A percentile compares a stretch with the other conserved stretches of the same genome.
Conservation (phyloP, 2,329 filamentous ascomycete genomes). For the Pseudocercospora vitis region DNA sequence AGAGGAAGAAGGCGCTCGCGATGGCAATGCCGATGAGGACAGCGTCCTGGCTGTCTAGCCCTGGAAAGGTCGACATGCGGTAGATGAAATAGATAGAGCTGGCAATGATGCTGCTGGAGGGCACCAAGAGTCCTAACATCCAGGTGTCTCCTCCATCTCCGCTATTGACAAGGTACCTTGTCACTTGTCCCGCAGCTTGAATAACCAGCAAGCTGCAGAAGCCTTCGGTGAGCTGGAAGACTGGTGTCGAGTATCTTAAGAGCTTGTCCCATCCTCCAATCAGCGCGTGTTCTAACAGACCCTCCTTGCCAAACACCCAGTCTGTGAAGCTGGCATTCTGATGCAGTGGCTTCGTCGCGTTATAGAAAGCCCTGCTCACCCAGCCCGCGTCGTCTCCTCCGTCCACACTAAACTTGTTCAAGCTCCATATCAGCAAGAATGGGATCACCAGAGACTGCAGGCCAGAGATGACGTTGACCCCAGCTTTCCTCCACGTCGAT, state of each 20-base stretch:
- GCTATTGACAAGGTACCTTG: conserved; percentile 89
- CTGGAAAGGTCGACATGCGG: conserved; percentile 89
- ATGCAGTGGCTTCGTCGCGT: conserved; percentile 37
- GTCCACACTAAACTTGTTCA: conserved; percentile 94
- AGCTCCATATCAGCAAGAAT: conserved; percentile 84
- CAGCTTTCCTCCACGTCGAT: conserved; percentile 71
- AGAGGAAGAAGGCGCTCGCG: conserved; percentile 88
- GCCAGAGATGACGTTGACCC: conserved; percentile 68
- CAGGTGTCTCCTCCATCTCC: conserved; percentile 86
- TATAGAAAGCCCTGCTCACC: conserved; percentile 64
- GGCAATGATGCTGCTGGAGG: conserved; percentile 88
- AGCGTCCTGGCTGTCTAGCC: conserved; percentile 88
- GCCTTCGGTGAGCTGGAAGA: conserved; percentile 92
- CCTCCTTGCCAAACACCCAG: conserved; percentile 86
- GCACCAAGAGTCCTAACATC: conserved; percentile 87
- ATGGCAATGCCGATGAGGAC: conserved; percentile 89
- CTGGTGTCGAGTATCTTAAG: conserved; percentile 83
- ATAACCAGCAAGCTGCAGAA: conserved; percentile 97
- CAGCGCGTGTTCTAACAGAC: conserved; percentile 74
- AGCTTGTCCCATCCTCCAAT: conserved; percentile 87
- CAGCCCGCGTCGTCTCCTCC: conserved; percentile 68
- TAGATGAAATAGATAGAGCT: conserved; percentile 95
- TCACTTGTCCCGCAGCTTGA: conserved; percentile 90
- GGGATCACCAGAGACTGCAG: conserved; percentile 88
- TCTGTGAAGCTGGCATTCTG: conserved; percentile 68